Evolutionary conservation across 495 filamentous ascomycete genomes (phyloP).

Genomic region (Peziza echinospora): DNA sequence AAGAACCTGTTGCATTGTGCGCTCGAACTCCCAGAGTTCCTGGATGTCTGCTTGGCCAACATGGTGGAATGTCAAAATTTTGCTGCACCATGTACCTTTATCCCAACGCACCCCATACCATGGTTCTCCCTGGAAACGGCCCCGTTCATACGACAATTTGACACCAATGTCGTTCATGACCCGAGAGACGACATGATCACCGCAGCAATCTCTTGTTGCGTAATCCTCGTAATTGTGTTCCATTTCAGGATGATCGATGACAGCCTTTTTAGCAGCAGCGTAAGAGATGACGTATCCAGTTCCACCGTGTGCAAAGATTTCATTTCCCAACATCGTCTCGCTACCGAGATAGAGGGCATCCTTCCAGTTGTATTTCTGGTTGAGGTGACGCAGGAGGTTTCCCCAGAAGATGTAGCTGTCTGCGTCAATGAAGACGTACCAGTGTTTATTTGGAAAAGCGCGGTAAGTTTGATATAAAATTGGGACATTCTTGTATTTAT

Average conservation of each 20-base stretch:
- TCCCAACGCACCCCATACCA: not conserved
- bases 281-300: constrained; percentile 44
- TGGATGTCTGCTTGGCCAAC: not conserved
- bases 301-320: constrained; percentile 44
- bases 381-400: constrained; percentile 36
- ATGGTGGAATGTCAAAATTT: not conserved
- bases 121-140: not conserved
- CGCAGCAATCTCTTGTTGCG: constrained; percentile 40
- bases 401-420: constrained; percentile 46
- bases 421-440: constrained; percentile 49
- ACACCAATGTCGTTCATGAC: not conserved
- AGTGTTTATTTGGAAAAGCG: constrained; percentile 28
- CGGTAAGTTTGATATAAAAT: constrained; percentile 27
- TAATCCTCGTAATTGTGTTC: constrained; percentile 30
- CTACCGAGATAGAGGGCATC: constrained; percentile 37
- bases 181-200: constrained; percentile 39
- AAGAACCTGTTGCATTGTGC: not conserved
- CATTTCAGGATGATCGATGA: constrained; percentile 26
- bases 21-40: not conserved
- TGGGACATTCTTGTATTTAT: constrained; percentile 39
- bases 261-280: constrained; percentile 28
- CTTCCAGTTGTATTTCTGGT: constrained; percentile 27
- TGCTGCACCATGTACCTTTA: not conserved
- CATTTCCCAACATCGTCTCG: constrained; percentile 30
- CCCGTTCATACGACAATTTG: not conserved